phyloP scores from a whole-genome alignment of 1,139 yeast genomes.

The Sugiyamaella paludigena region DNA sequence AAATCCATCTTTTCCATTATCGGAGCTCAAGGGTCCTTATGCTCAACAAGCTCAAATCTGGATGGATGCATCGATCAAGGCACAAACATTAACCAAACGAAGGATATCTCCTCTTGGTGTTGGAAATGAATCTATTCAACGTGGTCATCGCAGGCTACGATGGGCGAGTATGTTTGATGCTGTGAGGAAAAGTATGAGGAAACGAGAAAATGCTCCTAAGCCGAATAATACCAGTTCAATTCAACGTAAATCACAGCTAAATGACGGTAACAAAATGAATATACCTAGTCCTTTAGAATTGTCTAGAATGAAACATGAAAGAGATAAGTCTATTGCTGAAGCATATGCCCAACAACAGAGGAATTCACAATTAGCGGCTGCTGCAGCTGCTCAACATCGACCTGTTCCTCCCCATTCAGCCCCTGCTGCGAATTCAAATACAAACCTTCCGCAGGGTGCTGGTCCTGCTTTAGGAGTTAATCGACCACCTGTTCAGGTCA shows the following conservation, averaged over 20 bases:
- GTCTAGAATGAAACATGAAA: slow-evolving; percentile 73
- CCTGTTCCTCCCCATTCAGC: slow-evolving; percentile 18
- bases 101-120: slow-evolving; percentile 91
- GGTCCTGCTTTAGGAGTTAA: slow-evolving; percentile 10
- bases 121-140: slow-evolving; percentile 83
- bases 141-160: slow-evolving; percentile 84
- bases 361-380: slow-evolving; percentile 39
- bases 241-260: slow-evolving; percentile 35
- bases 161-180: slow-evolving; percentile 99
- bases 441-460: neutral
- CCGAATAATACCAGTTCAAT: slow-evolving; percentile 40
- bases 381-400: slow-evolving; percentile 27
- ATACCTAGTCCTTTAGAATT: slow-evolving; percentile 83
- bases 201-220: slow-evolving; percentile 69
- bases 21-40: slow-evolving; percentile 84
- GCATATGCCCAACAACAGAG: slow-evolving; percentile 49
- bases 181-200: slow-evolving; percentile 82
- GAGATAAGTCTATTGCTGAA: slow-evolving; percentile 81
- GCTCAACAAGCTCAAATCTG: slow-evolving; percentile 85
- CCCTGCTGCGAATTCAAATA: slow-evolving; percentile 9
- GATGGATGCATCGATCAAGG: slow-evolving; percentile 87
- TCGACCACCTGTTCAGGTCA: slow-evolving; percentile 10
- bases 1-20: slow-evolving; percentile 79
- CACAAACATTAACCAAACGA: slow-evolving; percentile 82
- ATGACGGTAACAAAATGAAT: slow-evolving; percentile 24